Base-by-base conservation (phyloP, 2,329 filamentous ascomycete species). In the Ascosphaera apis region DNA sequence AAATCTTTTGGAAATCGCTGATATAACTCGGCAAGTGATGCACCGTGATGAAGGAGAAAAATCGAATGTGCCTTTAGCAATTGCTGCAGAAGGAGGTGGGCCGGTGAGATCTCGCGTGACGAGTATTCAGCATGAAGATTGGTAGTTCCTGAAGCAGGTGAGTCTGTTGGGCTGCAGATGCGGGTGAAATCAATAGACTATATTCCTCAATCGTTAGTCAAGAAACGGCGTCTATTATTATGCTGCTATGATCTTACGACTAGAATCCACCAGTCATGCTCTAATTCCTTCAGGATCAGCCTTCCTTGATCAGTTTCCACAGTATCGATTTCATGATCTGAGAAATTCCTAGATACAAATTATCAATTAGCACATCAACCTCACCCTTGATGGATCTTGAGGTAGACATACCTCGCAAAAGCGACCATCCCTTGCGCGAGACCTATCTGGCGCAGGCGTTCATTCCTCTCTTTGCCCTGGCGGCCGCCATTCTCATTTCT, bases 341-440 rank as follows among this genome's bases (percentile, higher is more conserved):
- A 78, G 55, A 98, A 98, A 47, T 74, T 84, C 50, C 74, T 76
- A 47, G 12, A 34, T 15, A 23, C 13, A 33, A 23, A 16, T 23
- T 18, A 35, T 8, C 15, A 17, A 28, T 4, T 23, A 25, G 15
- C 11, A 5, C 17, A 35, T 42, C 19, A 40, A 27, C 30, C 40
- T 28, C 36, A 36, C 17, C 36, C 39, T 32, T 27, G 39, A 27
- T 25, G 28, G 23, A 17, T 13, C 19, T 19, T 36, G 17, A 15
- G 4, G 33, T 31, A 37, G 41, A 47, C 57, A 41, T 57, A 74
- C 69, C 65, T 69, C 44, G 80, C 79, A 58, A 98, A 98, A 52
- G 75, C 79, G 40, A 91, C 76, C 76, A 95, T 92, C 51, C 84
- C 88, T 60, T 98, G 88, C 30, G 88, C 88, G 42, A 98, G 70